Evolutionary conservation across 108 stramenopile species (phyloP).

Genomic region (Skeletonema marinoi): DNA sequence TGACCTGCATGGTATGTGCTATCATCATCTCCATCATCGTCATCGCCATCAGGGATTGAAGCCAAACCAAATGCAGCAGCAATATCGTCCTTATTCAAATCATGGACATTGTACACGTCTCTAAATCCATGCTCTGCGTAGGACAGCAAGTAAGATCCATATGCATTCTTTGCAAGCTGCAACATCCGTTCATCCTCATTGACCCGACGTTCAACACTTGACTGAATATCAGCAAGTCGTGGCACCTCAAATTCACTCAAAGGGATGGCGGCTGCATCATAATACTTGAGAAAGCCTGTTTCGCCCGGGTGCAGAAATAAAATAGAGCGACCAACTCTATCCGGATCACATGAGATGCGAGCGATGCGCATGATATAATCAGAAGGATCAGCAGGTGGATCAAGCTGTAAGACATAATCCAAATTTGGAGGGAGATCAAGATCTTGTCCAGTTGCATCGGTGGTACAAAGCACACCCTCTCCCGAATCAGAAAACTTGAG

Average conservation of each 20-base stretch:
- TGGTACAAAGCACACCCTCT: conserved; percentile 43
- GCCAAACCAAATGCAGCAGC: conserved; percentile 37
- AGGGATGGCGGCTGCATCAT: conserved; percentile 40
- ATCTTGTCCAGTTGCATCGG: conserved; percentile 41
- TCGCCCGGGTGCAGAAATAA: conserved; percentile 47
- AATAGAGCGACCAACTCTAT: conserved; percentile 5
- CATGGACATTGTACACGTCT: conserved; percentile 52
- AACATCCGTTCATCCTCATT: conserved; percentile 7
- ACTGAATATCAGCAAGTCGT: conserved; percentile 33
- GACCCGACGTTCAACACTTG: conserved; percentile 25
- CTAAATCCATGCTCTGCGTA: conserved; percentile 44
- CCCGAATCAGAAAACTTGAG: conserved; percentile 37
- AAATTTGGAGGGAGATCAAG: conserved; percentile 42
- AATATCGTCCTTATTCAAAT: conserved; percentile 48
- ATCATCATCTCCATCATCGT: neutral
- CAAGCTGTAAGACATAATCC: conserved; percentile 46
- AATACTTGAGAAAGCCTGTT: conserved; percentile 48
- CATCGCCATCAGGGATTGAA: neutral
- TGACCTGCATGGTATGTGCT: neutral
- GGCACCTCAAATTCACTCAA: conserved; percentile 45
- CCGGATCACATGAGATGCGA: conserved; percentile 11
- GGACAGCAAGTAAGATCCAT: conserved; percentile 34
- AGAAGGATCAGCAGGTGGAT: conserved; percentile 47
- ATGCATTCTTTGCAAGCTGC: conserved; percentile 36
- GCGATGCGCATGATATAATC: conserved; percentile 45